A percentile compares a stretch with the other conserved stretches of the same genome.
These are phyloP conservation scores for Byssochlamys sp. DNA, from an alignment of 2,329 filamentous ascomycete species.

Conservation along the genomic window DNA sequence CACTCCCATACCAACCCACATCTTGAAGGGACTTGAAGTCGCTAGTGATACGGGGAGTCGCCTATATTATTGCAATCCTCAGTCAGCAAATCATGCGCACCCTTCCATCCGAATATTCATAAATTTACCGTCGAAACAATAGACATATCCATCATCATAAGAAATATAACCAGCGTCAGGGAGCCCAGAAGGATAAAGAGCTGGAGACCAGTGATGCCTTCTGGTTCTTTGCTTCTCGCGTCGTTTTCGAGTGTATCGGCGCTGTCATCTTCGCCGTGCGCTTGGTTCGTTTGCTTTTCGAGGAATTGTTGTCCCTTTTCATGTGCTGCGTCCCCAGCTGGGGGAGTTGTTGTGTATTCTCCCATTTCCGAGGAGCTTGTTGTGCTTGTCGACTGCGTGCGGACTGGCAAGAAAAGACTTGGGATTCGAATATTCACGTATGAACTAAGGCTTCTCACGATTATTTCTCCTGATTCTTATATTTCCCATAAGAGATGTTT, in stretches of 20 bases:
- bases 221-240: slow-evolving; percentile 1
- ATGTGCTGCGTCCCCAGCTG: not conserved
- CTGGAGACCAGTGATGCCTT: slow-evolving; percentile 9
- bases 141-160: slow-evolving; percentile 43
- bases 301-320: not conserved
- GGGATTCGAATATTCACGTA: not conserved
- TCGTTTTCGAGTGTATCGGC: not conserved
- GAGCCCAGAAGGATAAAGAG: slow-evolving; percentile 18
- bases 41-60: slow-evolving; percentile 42
- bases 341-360: not conserved
- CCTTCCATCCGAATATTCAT: not conserved
- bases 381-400: not conserved
- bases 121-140: slow-evolving; percentile 42
- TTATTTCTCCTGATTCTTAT: not conserved
- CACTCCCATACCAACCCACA: slow-evolving; percentile 29
- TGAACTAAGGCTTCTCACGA: not conserved
- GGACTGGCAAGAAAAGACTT: not conserved
- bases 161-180: slow-evolving; percentile 36
- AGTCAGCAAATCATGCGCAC: not conserved
- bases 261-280: not conserved
- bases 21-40: slow-evolving; percentile 26
- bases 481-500: too few species aligned
- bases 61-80: slow-evolving; percentile 13
- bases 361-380: not conserved
- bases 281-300: not conserved